Evolutionary conservation across 257 asterid genomes (phyloP), one percentile per base, ranked within the genome.

Genomic region (Capsicum baccatum): DNA sequence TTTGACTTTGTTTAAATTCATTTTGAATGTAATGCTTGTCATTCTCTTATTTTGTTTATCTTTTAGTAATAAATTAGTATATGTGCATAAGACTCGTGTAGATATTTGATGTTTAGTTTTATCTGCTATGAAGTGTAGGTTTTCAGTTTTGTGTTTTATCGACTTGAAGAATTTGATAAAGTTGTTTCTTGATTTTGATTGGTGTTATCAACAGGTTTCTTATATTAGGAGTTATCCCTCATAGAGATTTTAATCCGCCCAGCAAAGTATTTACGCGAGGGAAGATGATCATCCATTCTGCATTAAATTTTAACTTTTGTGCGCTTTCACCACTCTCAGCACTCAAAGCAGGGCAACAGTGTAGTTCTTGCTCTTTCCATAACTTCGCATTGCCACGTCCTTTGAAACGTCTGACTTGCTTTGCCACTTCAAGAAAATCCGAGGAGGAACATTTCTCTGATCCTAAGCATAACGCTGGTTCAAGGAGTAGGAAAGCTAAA

Each of bases 401-500:
- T 47, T 8, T 52, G 80, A 86, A 85, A 62, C 88, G 83, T 83
- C 83, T 87, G 50, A 71, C 83, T 33, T 93, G 92, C 88, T 58
- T 69, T 47, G 89, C 92, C 84, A 88, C 82, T 64, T 86, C 89
- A 55, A 86, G 67, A 8, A 86, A 86, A 84, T 76, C 91, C n/a
- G 87, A 85, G 64, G 68, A 85, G 35, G 84, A 85, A 48, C 83
- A 88, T 35, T 89, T 90, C 7, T 16, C 56, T 15, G 86, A 85
- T 74, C 84, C 89, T 44, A 80, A 83, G 56, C 69, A 58, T 15
- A 86, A 69, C 81, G 82, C 88, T 37, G 84, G 86, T 79, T 37
- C 73, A 48, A 89, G 86, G 83, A 85, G 90, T 56, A 90, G 84
- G 82, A 84, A 79, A 62, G 81, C 85, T 73, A 62, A 84, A 17